Base-by-base conservation (phyloP, 192 early-diverging fungal genomes). In the Entophlyctis helioformis region DNA sequence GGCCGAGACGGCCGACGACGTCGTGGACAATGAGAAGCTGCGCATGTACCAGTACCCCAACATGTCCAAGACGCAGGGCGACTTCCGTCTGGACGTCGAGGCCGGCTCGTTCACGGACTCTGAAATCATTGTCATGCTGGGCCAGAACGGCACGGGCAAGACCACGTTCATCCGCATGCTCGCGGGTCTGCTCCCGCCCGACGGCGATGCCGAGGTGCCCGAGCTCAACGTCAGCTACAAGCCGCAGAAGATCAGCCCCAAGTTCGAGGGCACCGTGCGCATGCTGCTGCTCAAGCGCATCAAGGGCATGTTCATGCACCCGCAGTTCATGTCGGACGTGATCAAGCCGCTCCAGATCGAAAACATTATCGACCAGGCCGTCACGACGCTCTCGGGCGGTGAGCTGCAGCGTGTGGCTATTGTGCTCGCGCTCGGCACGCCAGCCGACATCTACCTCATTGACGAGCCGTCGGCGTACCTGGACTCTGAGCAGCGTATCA, bases 401-500 rank as follows among this genome's bases (percentile, higher is more conserved):
- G 91, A 97, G 77, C 78, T 97, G 83, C 94, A 97, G 73, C 90
- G 94, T 72, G 94, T 97, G 27, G 91, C 94, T 45, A 83, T 97
- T 54, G 84, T 87, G 21, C 74, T 95, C 36, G 80, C 80, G 27
- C 75, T 95, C 33, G 91, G 94, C 56, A 60, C 71, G 51, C 83
- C 84, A 3, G 94, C 94, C 24, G 94, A 97, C 56, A 91, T 97
- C 52, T 95, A 97, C 59, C 71, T 95, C 36, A 91, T 97, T 48
- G 94, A 95, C 64, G 94, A 97, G 69, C 91, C 94, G 36, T 91
- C 88, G 27, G 94, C 94, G 13, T 97, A 95, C 64, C 69, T 97
- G 39, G 94, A 97, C 68, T 97, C 94, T 22, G 94, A 97, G 63
- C 94, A 97, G 73, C 87, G 94, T 84, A 91, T 97, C 69, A 85